Evolutionary conservation across 2,329 filamentous ascomycete genomes (phyloP), one percentile per base, ranked within the genome.

Genomic region (Rhinocladiella mackenziei): DNA sequence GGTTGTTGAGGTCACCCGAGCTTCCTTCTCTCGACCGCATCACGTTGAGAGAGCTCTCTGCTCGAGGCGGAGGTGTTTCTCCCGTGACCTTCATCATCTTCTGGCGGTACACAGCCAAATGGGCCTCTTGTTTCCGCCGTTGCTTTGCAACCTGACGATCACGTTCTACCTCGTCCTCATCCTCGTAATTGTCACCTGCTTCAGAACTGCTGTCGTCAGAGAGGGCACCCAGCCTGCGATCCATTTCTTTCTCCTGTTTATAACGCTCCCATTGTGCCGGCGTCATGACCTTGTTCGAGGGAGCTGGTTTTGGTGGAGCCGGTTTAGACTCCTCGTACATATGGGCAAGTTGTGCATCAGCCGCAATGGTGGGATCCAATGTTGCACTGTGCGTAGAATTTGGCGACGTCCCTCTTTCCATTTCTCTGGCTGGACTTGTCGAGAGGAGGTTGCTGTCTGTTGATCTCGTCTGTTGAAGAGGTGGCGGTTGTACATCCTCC

Each of bases 21-120:
- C 50, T 56, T 10, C 29, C 34, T 22, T 43, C 40, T 3, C 40
- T 39, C 10, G 23, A 17, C 22, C 37, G 37, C 30, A 43, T 14
- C 7, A 36, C 32, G 33, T 44, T 36, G 17, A 50, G 23, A 25
- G 36, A 45, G 26, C 47, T 55, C 23, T 36, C 46, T 2, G 54
- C 36, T 20, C 51, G 39, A 14, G 85, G 62, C 51, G 81, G 81
- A 1, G 83, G 80, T 3, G 78, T 77, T 56, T 91, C 86, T 35
- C 89, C 89, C 1, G 88, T 94, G 20, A 92, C 84, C 67, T 94
- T 94, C 85, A 91, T 94, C 89, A 94, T 95, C 65, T 92, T 86
- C 63, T 95, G 89, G 45, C 89, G 80, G 64, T 94, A 94, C 1
- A 94, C 83, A 1, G 87, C 77, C 72, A 95, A 83, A 62, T 92